A percentile compares a stretch with the other conserved stretches of the same genome.
Conservation (phyloP, 2,329 filamentous ascomycete genomes). For the Xylariales sp. region DNA sequence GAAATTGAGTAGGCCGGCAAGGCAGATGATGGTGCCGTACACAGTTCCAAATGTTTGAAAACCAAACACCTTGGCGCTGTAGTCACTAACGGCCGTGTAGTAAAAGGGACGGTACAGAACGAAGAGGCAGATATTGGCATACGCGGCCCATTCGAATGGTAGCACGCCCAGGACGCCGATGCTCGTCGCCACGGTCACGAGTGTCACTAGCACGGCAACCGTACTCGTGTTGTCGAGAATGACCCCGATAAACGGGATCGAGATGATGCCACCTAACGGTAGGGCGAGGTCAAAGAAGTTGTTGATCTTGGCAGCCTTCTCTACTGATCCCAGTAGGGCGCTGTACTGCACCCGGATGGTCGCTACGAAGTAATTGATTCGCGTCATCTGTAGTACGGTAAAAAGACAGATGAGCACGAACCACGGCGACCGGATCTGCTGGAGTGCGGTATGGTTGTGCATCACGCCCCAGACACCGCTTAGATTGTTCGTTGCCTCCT, state of each 20-base stretch:
- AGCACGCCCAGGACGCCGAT: constrained; percentile 84
- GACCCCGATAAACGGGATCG: constrained; percentile 85
- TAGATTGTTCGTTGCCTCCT: constrained; percentile 75
- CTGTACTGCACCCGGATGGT: constrained; percentile 86
- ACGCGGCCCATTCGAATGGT: constrained; percentile 75
- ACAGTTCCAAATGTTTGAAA: constrained; percentile 93
- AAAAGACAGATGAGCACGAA: constrained; percentile 86
- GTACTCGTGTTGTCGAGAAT: constrained; percentile 83
- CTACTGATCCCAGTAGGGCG: constrained; percentile 73
- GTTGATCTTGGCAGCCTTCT: constrained; percentile 76
- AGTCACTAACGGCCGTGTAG: constrained; percentile 91
- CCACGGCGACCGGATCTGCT: constrained; percentile 85
- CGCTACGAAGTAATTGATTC: constrained; percentile 94
- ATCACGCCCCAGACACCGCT: constrained; percentile 89
- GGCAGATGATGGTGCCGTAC: constrained; percentile 90
- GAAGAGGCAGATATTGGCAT: constrained; percentile 81
- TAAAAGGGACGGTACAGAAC: constrained; percentile 89
- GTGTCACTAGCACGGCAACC: constrained; percentile 73
- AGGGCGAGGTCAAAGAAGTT: constrained; percentile 88
- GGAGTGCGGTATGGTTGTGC: constrained; percentile 74
- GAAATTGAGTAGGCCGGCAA: constrained; percentile 87
- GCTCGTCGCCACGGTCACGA: constrained; percentile 76
- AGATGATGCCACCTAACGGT: constrained; percentile 83
- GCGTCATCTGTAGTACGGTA: constrained; percentile 79
- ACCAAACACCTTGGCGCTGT: constrained; percentile 90